Evolutionary conservation across 495 filamentous ascomycete species (phyloP).

Genomic region (Aspergillus kassunensis): DNA sequence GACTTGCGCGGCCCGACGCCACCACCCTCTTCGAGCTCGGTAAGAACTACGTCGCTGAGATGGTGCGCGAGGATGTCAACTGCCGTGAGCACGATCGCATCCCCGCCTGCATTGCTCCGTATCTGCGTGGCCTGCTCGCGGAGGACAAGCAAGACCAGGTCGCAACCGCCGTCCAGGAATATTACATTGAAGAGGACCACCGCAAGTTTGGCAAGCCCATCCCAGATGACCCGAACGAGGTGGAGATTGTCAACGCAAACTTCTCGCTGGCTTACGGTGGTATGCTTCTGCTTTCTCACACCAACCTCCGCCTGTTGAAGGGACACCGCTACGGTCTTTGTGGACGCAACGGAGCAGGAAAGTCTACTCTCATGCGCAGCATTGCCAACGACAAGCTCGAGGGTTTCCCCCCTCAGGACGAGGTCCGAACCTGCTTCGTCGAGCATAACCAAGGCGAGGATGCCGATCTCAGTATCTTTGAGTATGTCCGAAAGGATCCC

Average conservation of each 20-base stretch:
- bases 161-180: slow-evolving; percentile 60
- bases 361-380: slow-evolving; percentile 96
- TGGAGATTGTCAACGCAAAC: slow-evolving; percentile 95
- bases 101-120: slow-evolving; percentile 59
- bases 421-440: slow-evolving; percentile 93
- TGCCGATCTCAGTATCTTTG: slow-evolving; percentile 89
- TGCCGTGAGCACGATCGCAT: slow-evolving; percentile 74
- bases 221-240: slow-evolving; percentile 79
- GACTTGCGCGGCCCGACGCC: slow-evolving; percentile 55
- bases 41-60: slow-evolving; percentile 72
- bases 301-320: slow-evolving; percentile 88
- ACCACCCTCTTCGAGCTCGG: slow-evolving; percentile 60
- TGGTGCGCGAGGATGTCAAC: slow-evolving; percentile 89
- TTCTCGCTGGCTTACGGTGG: slow-evolving; percentile 98
- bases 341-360: slow-evolving; percentile 94
- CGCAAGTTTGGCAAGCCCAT: slow-evolving; percentile 82
- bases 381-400: slow-evolving; percentile 95
- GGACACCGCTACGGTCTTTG: slow-evolving; percentile 96
- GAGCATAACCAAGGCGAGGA: slow-evolving; percentile 99
- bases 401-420: slow-evolving; percentile 88
- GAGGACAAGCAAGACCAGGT: slow-evolving; percentile 55
- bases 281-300: slow-evolving; percentile 96
- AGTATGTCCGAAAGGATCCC: slow-evolving; percentile 84
- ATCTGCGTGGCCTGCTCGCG: slow-evolving; percentile 67
- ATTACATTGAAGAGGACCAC: slow-evolving; percentile 76